Base-by-base conservation (phyloP, 805 yeast species). In the Lachancea dasiensis region DNA sequence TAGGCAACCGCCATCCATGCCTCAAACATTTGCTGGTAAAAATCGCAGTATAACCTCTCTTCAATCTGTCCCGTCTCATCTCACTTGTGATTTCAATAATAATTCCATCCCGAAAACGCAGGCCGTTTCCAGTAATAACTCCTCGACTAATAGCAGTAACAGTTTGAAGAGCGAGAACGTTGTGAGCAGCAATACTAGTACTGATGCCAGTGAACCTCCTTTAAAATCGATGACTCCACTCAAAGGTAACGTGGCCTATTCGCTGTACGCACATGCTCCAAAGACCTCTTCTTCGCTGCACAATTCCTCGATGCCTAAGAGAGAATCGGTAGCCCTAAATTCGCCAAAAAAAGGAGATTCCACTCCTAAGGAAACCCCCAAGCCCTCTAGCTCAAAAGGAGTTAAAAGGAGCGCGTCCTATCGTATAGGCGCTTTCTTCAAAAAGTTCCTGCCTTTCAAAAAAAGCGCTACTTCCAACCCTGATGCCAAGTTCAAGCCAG, bases 351-450 rank as follows among this genome's bases (percentile, higher is more conserved):
- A n/a, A n/a, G n/a, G n/a, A n/a, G n/a, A n/a, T n/a, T n/a, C n/a
- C n/a, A n/a, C n/a, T n/a, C n/a, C n/a, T n/a, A n/a, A n/a, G n/a
- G n/a, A n/a, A n/a, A n/a, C n/a, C n/a, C n/a, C n/a, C n/a, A n/a
- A n/a, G n/a, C 25, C 24, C 10, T 3, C 22, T 21, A n/a, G 9
- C 17, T 3, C 33, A 5, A 21, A 24, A 7, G 33, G 39, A 6
- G 22, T 29, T 6, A 35, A 35, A 25, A 29, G 33, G 24, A 28
- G 33, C 3, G 13, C 28, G 3, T 35, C 38, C 15, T 43, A 46
- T 5, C 37, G 39, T 11, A 13, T 48, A 6, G 44, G 48, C 3
- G 27, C 39, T 10, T 44, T 48, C 28, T 36, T 48, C 28, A 48
- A 31, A 29, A 46, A 35, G 25, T 19, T 48, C 17, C 38, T 48